Base-by-base conservation (phyloP, 1,284 basidiomycete genomes). In the Pseudozyma flocculosa region DNA sequence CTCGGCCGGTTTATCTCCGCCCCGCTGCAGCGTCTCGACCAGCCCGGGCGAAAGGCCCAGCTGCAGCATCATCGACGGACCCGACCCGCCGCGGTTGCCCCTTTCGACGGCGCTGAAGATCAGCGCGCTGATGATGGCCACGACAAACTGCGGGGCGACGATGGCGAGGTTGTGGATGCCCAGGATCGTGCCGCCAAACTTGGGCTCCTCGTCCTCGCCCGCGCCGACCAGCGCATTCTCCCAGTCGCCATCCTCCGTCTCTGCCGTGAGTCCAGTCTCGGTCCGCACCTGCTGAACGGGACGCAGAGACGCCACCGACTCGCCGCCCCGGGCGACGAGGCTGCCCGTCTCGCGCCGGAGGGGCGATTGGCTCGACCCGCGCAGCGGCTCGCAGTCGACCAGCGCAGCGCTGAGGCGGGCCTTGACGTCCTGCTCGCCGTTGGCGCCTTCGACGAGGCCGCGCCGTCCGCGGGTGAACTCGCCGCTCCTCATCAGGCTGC, bases 131-230 rank as follows among this genome's bases (percentile, higher is more conserved):
- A 88, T 87, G n/a, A 97, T 68, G 1, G 93, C 90, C 44, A 95
- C 86, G 8, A 68, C 23, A n/a, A 75, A 67, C 46, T 70, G 70
- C 11, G 62, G 61, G 1, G 58, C 49, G 3, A 64, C 57, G 38
- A 60, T 49, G 3, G 92, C 89, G 7, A 96, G 82, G 72, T 96
- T 96, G 78, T 97, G 93, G 39, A 97, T 93, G 3, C 93, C 93
- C 42, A 96, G 83, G 42, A 96, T 87, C 1, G 93, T 93, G n/a
- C 93, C 92, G 0, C 90, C 88, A 29, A 29, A 29, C 26, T 29
- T 29, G 11, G 26, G 7, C 26, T 29, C 26, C 11, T 29, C 26
- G 26, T 29, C 26, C 26, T 29, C 26, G 11, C 26, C 26, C 26
- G 11, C 5, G 26, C 7, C 26, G 26, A 29, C 11, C 26, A 29